A percentile compares a stretch with the other conserved stretches of the same genome.
Evolutionary conservation across 768 basidiomycete species (phyloP).

Genomic region (Russula griseocarnosa): DNA sequence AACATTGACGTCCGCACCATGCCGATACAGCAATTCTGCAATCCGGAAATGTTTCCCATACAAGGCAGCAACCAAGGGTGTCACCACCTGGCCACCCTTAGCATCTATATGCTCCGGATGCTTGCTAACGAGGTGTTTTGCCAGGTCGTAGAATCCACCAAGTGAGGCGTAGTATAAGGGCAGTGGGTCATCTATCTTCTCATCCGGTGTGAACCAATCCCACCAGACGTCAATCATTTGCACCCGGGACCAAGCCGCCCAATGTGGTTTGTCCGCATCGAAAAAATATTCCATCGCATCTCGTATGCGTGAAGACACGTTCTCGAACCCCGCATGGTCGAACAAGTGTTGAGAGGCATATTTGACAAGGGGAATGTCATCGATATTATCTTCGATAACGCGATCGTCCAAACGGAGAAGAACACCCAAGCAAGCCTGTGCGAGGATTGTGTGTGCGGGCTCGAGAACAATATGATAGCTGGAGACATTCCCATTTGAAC

Average conservation of each 20-base stretch:
- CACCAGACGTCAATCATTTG: background rate
- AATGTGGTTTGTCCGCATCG: conserved; percentile 6
- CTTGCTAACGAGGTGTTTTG: background rate
- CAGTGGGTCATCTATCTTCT: rapidly evolving
- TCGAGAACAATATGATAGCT: conserved; percentile 2
- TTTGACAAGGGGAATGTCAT: background rate
- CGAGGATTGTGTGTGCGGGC: conserved; percentile 4
- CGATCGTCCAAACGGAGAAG: conserved; percentile 2
- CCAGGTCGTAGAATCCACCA: conserved; percentile 2
- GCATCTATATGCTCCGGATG: background rate
- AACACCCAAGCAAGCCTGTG: background rate
- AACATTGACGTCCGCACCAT: background rate
- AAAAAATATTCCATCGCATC: background rate
- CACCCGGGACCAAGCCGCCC: background rate
- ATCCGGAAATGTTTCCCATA: background rate
- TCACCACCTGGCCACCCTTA: background rate
- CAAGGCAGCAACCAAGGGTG: conserved; percentile 9
- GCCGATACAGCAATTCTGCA: background rate
- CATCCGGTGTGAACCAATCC: background rate
- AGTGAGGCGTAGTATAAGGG: conserved; percentile 10
- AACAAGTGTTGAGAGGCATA: conserved; percentile 2
- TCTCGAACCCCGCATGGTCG: conserved; percentile 4
- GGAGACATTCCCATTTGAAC: background rate
- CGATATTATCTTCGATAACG: background rate
- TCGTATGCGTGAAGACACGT: background rate